Conservation (phyloP, 1,139 yeast genomes). For the Blastobotrys buckinghamii region DNA sequence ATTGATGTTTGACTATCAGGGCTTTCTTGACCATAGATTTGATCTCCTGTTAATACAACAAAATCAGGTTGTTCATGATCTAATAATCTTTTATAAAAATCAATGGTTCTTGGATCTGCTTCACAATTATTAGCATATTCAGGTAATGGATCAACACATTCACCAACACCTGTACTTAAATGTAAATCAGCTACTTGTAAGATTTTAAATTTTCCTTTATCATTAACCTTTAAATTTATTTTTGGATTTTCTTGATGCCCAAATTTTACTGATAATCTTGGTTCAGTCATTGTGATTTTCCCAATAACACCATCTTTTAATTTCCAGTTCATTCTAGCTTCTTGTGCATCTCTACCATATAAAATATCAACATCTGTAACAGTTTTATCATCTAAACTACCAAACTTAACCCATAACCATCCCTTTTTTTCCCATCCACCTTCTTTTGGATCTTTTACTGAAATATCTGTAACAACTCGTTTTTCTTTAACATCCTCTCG, state of each 20-base stretch:
- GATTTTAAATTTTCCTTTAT: constrained; percentile 56
- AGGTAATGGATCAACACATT: constrained; percentile 67
- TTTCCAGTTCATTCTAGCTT: constrained; percentile 72
- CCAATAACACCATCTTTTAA: constrained; percentile 29
- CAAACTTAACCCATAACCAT: constrained; percentile 43
- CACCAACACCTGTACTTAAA: constrained; percentile 69
- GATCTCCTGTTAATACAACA: constrained; percentile 85
- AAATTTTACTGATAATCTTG: constrained; percentile 34
- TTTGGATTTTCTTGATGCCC: constrained; percentile 31
- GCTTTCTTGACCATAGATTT: constrained; percentile 60
- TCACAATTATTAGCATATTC: constrained; percentile 40
- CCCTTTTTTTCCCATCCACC: constrained; percentile 34
- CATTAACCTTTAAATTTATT: constrained; percentile 35
- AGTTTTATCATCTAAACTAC: constrained; percentile 25
- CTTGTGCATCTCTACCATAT: constrained; percentile 67
- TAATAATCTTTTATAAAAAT: constrained; percentile 56
- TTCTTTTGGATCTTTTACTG: constrained; percentile 3
- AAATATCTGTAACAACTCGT: constrained; percentile 8
- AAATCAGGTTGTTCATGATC: constrained; percentile 73
- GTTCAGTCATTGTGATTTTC: constrained; percentile 19
- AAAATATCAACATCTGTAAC: constrained; percentile 53
- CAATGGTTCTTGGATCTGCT: constrained; percentile 67
- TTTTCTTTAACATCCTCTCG: constrained; percentile 24
- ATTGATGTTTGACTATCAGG: constrained; percentile 77
- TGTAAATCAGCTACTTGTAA: constrained; percentile 86